Evolutionary conservation across 306 rosid species (phyloP).

Genomic region (Prinsepia uniflora): DNA sequence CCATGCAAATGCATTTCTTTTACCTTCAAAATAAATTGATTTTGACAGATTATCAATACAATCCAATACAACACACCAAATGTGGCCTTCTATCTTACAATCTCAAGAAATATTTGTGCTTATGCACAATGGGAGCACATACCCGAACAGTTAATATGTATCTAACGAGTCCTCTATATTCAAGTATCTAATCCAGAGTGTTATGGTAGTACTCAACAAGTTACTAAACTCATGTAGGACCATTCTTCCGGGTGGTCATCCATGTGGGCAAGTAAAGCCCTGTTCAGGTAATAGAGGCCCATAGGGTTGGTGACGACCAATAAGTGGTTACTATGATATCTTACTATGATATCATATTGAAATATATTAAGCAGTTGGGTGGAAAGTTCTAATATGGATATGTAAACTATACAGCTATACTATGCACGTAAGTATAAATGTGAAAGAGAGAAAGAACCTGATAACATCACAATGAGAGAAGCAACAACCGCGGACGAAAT

Average conservation of each 20-base stretch:
- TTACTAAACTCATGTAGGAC: background rate
- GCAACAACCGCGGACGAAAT: constrained; percentile 74
- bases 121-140: background rate
- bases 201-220: background rate
- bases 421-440: background rate
- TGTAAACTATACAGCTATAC: background rate
- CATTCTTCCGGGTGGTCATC: background rate
- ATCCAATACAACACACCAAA: too few relatives aligned
- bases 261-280: background rate
- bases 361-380: background rate
- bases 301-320: background rate
- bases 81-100: too few relatives aligned
- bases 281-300: background rate
- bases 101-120: too few relatives aligned
- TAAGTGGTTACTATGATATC: too few relatives aligned
- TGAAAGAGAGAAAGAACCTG: constrained; percentile 51
- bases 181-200: background rate
- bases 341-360: too few relatives aligned
- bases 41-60: too few relatives aligned
- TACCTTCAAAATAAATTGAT: too few relatives aligned
- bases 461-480: constrained; percentile 72
- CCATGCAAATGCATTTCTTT: too few relatives aligned
- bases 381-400: background rate
- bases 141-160: background rate
- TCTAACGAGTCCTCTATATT: background rate